A percentile compares a stretch with the other conserved stretches of the same genome.
Evolutionary conservation across 257 asterid genomes (phyloP).

Genomic region (Verbascum thapsus): DNA sequence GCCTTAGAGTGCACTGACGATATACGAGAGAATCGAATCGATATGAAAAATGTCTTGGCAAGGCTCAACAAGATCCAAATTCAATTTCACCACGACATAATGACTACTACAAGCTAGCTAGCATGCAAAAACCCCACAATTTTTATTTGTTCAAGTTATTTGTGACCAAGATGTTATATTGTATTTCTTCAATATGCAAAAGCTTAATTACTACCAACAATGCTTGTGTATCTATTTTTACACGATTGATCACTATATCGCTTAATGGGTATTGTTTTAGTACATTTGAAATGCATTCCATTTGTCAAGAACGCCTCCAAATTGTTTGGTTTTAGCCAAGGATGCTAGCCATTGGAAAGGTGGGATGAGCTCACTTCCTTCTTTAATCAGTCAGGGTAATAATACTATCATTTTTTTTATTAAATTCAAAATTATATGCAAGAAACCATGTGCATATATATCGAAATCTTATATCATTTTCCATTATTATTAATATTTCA

Average conservation of each 20-base stretch:
- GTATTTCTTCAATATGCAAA: too few species aligned
- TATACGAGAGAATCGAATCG: not conserved
- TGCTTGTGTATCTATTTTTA: too few species aligned
- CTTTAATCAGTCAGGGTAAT: constrained; percentile 69
- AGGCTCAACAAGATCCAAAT: not conserved
- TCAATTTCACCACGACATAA: not conserved
- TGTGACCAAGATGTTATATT: too few species aligned
- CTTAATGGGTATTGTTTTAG: too few species aligned
- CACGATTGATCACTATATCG: too few species aligned
- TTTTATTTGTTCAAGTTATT: too few species aligned
- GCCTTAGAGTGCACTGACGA: not conserved
- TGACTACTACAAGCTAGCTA: not conserved
- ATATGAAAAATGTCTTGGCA: not conserved
- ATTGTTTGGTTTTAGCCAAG: constrained; percentile 62
- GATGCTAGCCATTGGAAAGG: constrained; percentile 80
- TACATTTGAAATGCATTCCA: constrained; percentile 56
- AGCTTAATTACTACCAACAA: too few species aligned
- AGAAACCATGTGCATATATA: not conserved
- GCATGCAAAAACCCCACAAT: too few species aligned
- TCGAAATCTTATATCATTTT: not conserved
- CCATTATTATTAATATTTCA: constrained; percentile 27
- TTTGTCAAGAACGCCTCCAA: constrained; percentile 50
- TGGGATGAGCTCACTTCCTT: constrained; percentile 81
- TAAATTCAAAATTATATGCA: not conserved
- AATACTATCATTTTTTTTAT: not conserved